Percentiles rank a stretch among this genome's conserved stretches.
phyloP scores from a whole-genome alignment of 345 rosid genomes.

The Reutealis trisperma region DNA sequence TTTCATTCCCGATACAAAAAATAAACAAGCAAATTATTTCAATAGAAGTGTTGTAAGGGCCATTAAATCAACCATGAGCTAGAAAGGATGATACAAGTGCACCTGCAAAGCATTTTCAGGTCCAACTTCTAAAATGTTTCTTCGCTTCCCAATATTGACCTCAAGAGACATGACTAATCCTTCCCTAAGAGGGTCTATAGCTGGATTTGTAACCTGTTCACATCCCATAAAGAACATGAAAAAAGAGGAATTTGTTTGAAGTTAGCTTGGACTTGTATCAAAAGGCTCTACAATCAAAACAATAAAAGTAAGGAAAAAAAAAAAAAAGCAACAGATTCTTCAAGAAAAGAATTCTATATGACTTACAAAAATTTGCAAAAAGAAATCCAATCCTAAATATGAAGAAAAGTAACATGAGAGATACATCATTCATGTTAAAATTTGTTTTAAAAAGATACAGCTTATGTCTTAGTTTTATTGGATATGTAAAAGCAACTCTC shows the following conservation, averaged over 20 bases:
- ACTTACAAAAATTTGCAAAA: not conserved
- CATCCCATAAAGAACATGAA: slow-evolving; percentile 13
- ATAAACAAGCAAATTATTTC: not conserved
- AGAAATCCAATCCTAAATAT: not conserved
- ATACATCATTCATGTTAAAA: not conserved
- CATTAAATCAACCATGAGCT: slow-evolving; percentile 9
- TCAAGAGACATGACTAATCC: slow-evolving; percentile 99
- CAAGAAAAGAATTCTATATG: not conserved
- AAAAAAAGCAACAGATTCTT: not conserved
- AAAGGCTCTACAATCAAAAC: not conserved
- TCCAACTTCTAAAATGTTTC: slow-evolving; percentile 88
- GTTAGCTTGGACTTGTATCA: not conserved
- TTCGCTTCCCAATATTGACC: slow-evolving; percentile 88
- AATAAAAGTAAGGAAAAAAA: not conserved
- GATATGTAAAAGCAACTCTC: not conserved
- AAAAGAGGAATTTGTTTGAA: not conserved
- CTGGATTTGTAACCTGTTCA: slow-evolving; percentile 93
- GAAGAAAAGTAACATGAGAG: not conserved
- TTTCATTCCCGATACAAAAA: slow-evolving; percentile 13
- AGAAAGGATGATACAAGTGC: slow-evolving; percentile 20
- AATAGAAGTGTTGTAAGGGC: slow-evolving; percentile 8
- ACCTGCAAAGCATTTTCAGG: slow-evolving; percentile 98
- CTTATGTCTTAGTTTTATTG: not conserved
- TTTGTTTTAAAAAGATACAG: not conserved
- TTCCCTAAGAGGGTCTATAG: slow-evolving; percentile 97